Base-by-base conservation (phyloP, 2,329 filamentous ascomycete genomes). In the Colletotrichum brevisporum region DNA sequence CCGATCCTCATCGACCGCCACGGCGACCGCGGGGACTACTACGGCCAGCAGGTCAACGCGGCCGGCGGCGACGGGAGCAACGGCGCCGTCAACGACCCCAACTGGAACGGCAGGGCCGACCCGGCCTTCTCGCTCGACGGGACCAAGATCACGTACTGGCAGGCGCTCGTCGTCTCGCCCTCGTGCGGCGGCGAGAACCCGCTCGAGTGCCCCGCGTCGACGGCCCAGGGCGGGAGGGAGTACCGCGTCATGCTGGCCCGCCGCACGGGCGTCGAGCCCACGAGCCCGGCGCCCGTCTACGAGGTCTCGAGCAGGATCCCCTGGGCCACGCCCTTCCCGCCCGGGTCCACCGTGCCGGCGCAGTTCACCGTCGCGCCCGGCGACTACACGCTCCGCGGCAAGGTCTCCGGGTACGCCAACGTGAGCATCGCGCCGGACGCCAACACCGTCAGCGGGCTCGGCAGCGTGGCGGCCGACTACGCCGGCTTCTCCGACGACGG, bases 41-140 rank as follows among this genome's bases (percentile, higher is more conserved):
- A 78, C 63, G 83, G 84, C 3, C 83, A 83, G 71, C 75, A 76
- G 62, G 71, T 85, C 63, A 85, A 85, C 53, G 77, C 72, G 0
- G 81, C 67, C 1, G 78, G 78, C 2, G 27, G 27, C 9, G 74
- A 79, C 21, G 76, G 75, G 3, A 82, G 81, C 1, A 78, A 74
- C 59, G 82, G 81, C 1, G 78, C 73, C 57, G 67, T 82, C n/a
- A 81, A 83, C 61, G 83, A 85, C 61, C 80, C 83, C 0, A 77
- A 83, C 27, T 86, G 84, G 84, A 86, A 86, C 71, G 84, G 76
- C 4, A 74, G 76, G 12, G 84, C 84, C 5, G 84, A 86, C 71
- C 84, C 82, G 2, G 75, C 73, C 1, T 83, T 76, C 52, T 82
- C 80, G 2, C 76, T 71, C 1, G 84, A 86, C 69, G 78, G 79